Percentiles rank a stretch among this genome's conserved stretches.
These are phyloP conservation scores for Russula olivacea DNA, from an alignment of 768 basidiomycete species.

Conservation along the genomic window DNA sequence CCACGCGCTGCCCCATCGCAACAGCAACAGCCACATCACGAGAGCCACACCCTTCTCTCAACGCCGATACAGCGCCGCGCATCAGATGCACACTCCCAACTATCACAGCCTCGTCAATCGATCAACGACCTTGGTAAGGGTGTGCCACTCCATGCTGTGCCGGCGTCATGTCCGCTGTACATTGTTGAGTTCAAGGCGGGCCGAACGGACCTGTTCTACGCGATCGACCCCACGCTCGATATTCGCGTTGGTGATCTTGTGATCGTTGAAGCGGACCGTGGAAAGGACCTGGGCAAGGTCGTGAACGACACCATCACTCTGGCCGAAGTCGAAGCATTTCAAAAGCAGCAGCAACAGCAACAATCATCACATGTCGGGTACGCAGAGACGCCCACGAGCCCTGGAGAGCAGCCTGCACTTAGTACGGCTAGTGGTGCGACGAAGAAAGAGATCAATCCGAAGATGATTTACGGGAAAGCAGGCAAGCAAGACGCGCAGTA, in stretches of 20 bases:
- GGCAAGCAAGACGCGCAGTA: constrained; percentile 75
- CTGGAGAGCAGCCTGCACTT: constrained; percentile 34
- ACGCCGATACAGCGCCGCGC: constrained; percentile 34
- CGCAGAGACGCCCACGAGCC: constrained; percentile 42
- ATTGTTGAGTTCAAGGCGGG: constrained; percentile 98
- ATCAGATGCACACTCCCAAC: constrained; percentile 34
- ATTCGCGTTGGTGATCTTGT: constrained; percentile 87
- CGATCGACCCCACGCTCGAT: constrained; percentile 57
- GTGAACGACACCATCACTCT: constrained; percentile 87
- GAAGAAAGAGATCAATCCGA: constrained; percentile 94
- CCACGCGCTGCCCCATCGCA: constrained; percentile 35
- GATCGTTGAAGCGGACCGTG: constrained; percentile 94
- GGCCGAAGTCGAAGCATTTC: constrained; percentile 86
- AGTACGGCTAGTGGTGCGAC: constrained; percentile 32
- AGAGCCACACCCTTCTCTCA: constrained; percentile 9
- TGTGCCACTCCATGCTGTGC: constrained; percentile 77
- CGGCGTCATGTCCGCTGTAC: constrained; percentile 82
- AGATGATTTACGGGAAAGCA: constrained; percentile 92
- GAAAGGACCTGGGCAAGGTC: constrained; percentile 87
- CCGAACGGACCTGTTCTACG: constrained; percentile 90
- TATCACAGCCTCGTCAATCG: constrained; percentile 24
- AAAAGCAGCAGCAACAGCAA: constrained; percentile 61
- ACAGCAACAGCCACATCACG: constrained; percentile 25
- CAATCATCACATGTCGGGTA: constrained; percentile 39
- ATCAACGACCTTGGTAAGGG: constrained; percentile 76